phyloP scores from a whole-genome alignment of 192 early-diverging fungal species.

The Lunasporangiospora selenospora region DNA sequence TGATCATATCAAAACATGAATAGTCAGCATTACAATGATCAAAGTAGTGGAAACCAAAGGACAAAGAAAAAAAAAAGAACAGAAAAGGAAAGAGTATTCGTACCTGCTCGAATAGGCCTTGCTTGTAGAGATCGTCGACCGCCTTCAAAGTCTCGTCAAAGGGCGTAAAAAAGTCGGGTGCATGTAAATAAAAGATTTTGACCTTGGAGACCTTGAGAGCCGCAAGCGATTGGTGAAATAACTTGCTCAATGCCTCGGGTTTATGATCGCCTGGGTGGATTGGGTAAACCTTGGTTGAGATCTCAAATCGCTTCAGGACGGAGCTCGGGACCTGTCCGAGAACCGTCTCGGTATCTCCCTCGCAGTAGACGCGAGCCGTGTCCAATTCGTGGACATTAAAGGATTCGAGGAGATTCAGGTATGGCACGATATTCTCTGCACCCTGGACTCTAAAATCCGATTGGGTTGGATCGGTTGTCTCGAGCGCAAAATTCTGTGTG shows the following conservation, averaged over 20 bases:
- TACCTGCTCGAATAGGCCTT: constrained; percentile 50
- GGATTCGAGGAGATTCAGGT: constrained; percentile 7
- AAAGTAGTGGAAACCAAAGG: not conserved
- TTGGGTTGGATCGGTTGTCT: not conserved
- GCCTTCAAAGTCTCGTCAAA: constrained; percentile 58
- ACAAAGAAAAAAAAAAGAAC: not conserved
- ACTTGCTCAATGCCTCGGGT: constrained; percentile 45
- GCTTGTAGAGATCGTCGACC: constrained; percentile 61
- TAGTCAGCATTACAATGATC: too few species aligned
- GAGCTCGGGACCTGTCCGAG: too few species aligned
- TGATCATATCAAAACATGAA: too few species aligned
- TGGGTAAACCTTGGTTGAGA: constrained; percentile 63
- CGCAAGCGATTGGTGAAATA: constrained; percentile 30
- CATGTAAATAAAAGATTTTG: constrained; percentile 69
- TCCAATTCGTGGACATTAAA: constrained; percentile 15
- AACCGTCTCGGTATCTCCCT: constrained; percentile 23
- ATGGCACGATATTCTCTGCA: constrained; percentile 5
- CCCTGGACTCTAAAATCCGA: constrained; percentile 25
- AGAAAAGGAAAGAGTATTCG: not conserved
- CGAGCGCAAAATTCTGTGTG: constrained; percentile 12
- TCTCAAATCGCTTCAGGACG: constrained; percentile 45
- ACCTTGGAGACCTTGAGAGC: constrained; percentile 55
- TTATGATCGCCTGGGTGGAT: constrained; percentile 52
- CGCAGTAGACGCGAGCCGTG: constrained; percentile 19
- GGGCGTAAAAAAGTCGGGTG: constrained; percentile 60